Base-by-base conservation (phyloP, 768 basidiomycete species). In the Lactarius hengduanensis region DNA sequence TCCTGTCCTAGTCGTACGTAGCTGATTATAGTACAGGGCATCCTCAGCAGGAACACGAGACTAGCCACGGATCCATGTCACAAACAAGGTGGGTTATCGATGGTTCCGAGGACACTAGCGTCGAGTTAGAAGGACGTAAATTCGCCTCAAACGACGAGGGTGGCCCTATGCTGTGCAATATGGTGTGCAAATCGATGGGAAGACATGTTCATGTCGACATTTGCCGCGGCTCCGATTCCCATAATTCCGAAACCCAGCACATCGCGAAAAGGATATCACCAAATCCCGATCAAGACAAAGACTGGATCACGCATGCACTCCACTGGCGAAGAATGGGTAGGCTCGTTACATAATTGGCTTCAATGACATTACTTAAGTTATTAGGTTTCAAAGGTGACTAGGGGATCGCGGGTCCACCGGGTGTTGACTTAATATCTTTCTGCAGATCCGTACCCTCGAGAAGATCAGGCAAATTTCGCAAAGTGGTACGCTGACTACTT, bases 41-140 rank as follows among this genome's bases (percentile, higher is more conserved):
- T 67, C 64, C 83, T 1, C 84, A 87, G 64, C 78, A 81, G 69
- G 83, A 85, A 58, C 86, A 88, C 47, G 85, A 86, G 54, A 88
- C 86, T 0, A 78, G 78, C 16, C 86, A 88, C 59, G 87, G 86
- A 11, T 86, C 84, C 1, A 87, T 87, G 85, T 82, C 84, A 0
- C 78, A 76, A 61, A 82, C 84, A 0, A 76, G 78, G 41, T 88
- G 87, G 87, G 77, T 80, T 0, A 71, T 86, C 3, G 84, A 86
- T 63, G 84, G 82, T 0, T 80, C 80, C 0, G 81, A 85, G 10
- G 83, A 80, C 20, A 78, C 78, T 2, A 73, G 76, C 1, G 61
- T 86, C 0, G 87, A 87, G 68, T 75, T 86, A 2, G 79, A 83
- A 63, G 85, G 86, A 1, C 80, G 80, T 61, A 82, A 80, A 65